A percentile compares a stretch with the other conserved stretches of the same genome.
phyloP scores from a whole-genome alignment of 1,139 yeast species.

The Lodderomyces orthopsilosis region DNA sequence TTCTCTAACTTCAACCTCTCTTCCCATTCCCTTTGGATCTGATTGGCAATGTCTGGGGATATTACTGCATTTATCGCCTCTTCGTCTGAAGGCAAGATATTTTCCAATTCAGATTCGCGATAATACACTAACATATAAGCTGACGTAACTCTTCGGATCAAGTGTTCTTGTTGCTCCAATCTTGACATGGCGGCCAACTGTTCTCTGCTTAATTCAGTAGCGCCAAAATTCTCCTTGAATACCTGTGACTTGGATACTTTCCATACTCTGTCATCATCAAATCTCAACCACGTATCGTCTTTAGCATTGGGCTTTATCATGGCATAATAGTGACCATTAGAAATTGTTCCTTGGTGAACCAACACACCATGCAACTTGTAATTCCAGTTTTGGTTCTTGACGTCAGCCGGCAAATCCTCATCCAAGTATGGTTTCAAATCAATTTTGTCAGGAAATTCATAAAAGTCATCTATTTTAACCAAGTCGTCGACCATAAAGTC shows the following conservation, averaged over 20 bases:
- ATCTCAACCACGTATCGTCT: conserved; percentile 77
- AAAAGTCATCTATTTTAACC: conserved; percentile 88
- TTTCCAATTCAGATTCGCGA: conserved; percentile 57
- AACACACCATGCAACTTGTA: conserved; percentile 89
- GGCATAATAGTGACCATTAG: conserved; percentile 95
- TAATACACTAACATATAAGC: conserved; percentile 97
- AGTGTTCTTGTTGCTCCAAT: conserved; percentile 60
- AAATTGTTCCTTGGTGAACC: conserved; percentile 93
- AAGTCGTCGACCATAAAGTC: conserved; percentile 88
- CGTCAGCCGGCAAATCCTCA: conserved; percentile 45
- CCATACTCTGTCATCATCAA: conserved; percentile 95
- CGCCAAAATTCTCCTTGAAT: conserved; percentile 90
- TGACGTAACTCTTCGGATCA: conserved; percentile 77
- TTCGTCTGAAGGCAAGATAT: conserved; percentile 59
- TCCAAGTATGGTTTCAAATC: conserved; percentile 81
- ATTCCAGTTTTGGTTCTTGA: conserved; percentile 59
- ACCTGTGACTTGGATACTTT: conserved; percentile 81
- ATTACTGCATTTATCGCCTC: conserved; percentile 40
- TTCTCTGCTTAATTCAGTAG: conserved; percentile 52
- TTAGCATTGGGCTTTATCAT: conserved; percentile 73
- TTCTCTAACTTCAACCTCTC: conserved; percentile 56
- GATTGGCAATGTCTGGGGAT: conserved; percentile 68
- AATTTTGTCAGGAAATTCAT: conserved; percentile 82
- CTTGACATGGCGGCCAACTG: conserved; percentile 51
- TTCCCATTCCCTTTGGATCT: conserved; percentile 59